These are phyloP conservation scores for Kodamaea anthophila DNA, from an alignment of 1,139 yeast genomes.

Conservation along the genomic window DNA sequence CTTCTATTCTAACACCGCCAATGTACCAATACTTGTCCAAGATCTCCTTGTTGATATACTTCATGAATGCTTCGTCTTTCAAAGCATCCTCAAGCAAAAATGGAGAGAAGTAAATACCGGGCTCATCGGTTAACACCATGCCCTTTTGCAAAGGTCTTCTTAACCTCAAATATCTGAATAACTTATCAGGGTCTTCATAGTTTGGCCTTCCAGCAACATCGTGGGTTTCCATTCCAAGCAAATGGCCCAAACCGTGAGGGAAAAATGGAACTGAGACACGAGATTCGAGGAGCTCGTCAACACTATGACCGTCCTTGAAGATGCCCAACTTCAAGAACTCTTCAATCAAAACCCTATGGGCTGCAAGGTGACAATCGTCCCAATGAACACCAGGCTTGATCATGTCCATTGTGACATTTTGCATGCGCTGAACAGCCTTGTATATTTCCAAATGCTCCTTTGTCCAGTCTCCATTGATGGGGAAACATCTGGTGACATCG, in stretches of 20 bases:
- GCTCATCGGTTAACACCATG: constrained; percentile 93
- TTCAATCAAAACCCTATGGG: constrained; percentile 72
- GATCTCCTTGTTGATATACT: constrained; percentile 59
- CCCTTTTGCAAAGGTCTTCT: constrained; percentile 66
- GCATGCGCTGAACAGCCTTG: constrained; percentile 81
- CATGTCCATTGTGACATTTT: constrained; percentile 54
- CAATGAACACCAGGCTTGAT: constrained; percentile 80
- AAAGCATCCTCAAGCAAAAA: constrained; percentile 65
- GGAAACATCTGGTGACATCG: constrained; percentile 94
- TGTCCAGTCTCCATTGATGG: constrained; percentile 85
- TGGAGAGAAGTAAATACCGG: constrained; percentile 88
- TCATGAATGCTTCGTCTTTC: constrained; percentile 48
- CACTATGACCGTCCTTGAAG: constrained; percentile 54
- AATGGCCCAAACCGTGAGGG: constrained; percentile 95
- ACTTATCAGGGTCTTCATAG: constrained; percentile 74
- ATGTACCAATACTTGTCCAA: constrained; percentile 76
- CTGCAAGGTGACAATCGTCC: constrained; percentile 77
- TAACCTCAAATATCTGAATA: constrained; percentile 70
- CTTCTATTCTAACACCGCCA: constrained; percentile 97
- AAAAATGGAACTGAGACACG: constrained; percentile 73
- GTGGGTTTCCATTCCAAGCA: constrained; percentile 92
- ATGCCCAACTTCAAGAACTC: constrained; percentile 72
- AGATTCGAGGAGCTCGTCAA: constrained; percentile 62
- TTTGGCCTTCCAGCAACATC: constrained; percentile 89
- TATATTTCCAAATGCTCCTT: constrained; percentile 81